A percentile compares a stretch with the other conserved stretches of the same genome.
Evolutionary conservation across 2,329 filamentous ascomycete species (phyloP).

Genomic region (Fusarium buxicola): DNA sequence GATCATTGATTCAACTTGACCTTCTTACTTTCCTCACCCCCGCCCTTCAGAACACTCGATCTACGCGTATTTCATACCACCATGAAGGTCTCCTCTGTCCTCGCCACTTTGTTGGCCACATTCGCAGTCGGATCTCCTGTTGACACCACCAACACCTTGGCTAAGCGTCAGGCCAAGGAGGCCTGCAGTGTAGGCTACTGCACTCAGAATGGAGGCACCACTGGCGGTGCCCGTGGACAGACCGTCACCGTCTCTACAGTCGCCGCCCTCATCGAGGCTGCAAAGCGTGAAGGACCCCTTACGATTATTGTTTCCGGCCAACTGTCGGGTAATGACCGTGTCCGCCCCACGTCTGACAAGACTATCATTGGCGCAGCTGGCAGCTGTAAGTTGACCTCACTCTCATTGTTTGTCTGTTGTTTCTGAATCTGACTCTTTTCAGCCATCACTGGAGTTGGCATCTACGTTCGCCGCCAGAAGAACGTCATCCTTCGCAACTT

Average conservation of each 20-base stretch:
- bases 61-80: neutral
- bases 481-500: constrained; percentile 75
- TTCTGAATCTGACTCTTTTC: neutral
- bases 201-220: constrained; percentile 50
- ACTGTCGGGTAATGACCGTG: constrained; percentile 41
- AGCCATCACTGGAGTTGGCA: constrained; percentile 60
- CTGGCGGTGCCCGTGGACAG: constrained; percentile 45
- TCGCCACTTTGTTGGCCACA: constrained; percentile 29
- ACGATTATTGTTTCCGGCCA: constrained; percentile 48
- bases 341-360: constrained; percentile 54
- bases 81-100: constrained; percentile 34
- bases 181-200: constrained; percentile 52
- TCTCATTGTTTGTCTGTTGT: fast-evolving
- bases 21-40: neutral
- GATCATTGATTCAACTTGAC: neutral
- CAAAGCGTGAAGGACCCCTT: constrained; percentile 41
- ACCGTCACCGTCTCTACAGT: constrained; percentile 47
- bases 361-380: constrained; percentile 56
- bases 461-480: constrained; percentile 62
- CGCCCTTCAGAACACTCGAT: neutral
- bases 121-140: constrained; percentile 30
- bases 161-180: constrained; percentile 61
- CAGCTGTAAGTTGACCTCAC: constrained; percentile 27
- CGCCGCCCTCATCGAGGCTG: constrained; percentile 44
- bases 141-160: constrained; percentile 17